Percentiles rank a stretch among this genome's conserved stretches.
These are phyloP conservation scores for Rhodotorula sp. DNA, from an alignment of 1,284 basidiomycete species.

Conservation along the genomic window DNA sequence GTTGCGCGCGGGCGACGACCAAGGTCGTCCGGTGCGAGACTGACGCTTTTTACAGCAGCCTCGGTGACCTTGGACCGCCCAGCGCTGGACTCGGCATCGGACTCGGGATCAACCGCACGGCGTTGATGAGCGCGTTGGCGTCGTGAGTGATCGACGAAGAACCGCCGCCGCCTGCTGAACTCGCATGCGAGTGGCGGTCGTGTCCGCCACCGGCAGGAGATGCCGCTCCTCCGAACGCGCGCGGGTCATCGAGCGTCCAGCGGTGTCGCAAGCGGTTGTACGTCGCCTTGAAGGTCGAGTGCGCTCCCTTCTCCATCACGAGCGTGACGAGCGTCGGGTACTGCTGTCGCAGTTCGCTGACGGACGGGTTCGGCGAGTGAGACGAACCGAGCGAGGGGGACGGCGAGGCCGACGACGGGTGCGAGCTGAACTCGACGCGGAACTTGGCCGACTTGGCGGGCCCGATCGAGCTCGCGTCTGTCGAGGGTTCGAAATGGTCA, in stretches of 20 bases:
- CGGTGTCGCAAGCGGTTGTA: constrained; percentile 68
- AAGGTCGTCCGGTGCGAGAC: too few species aligned
- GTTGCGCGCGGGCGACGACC: not conserved
- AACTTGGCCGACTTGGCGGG: constrained; percentile 65
- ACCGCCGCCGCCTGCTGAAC: not conserved
- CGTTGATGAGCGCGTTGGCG: constrained; percentile 2
- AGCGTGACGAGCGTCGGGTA: constrained; percentile 62
- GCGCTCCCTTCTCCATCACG: constrained; percentile 82
- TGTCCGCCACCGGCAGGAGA: not conserved
- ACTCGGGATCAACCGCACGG: constrained; percentile 35
- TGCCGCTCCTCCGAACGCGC: not conserved
- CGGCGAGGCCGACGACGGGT: constrained; percentile 48
- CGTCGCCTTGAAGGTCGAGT: constrained; percentile 72
- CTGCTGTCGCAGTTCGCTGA: constrained; percentile 17
- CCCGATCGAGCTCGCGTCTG: constrained; percentile 42
- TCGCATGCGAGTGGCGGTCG: too few species aligned
- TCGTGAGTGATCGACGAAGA: not conserved
- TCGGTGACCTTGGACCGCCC: constrained; percentile 20
- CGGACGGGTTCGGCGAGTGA: constrained; percentile 25
- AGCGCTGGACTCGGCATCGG: constrained; percentile 34
- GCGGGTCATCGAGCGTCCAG: constrained; percentile 56
- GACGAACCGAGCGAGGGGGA: constrained; percentile 16
- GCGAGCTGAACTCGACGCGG: constrained; percentile 66
- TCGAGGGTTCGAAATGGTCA: not conserved
- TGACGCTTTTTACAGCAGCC: constrained; percentile 13